phyloP scores from a whole-genome alignment of 768 basidiomycete species.

The Crassisporium funariophilum region DNA sequence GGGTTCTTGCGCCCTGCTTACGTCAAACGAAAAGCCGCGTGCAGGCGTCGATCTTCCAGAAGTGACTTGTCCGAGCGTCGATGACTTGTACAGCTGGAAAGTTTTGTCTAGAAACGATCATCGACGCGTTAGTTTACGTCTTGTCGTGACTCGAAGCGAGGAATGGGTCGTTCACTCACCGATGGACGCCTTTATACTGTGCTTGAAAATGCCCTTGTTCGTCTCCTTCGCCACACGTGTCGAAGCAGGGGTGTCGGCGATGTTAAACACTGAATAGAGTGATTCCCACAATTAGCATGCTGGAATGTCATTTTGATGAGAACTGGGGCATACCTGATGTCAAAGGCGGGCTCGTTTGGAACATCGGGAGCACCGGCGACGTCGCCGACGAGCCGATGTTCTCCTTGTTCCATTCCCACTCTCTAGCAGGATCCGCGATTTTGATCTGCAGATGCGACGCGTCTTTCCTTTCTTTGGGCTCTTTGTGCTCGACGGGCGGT shows the following conservation, averaged over 20 bases:
- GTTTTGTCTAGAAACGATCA: constrained; percentile 57
- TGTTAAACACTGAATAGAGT: constrained; percentile 21
- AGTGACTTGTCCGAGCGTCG: constrained; percentile 47
- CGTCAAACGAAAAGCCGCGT: constrained; percentile 42
- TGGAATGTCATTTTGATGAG: not conserved
- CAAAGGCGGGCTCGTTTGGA: constrained; percentile 30
- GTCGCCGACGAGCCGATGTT: constrained; percentile 25
- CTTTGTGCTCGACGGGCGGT: not conserved
- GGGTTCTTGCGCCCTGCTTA: constrained; percentile 24
- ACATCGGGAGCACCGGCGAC: constrained; percentile 29
- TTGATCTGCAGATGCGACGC: constrained; percentile 20
- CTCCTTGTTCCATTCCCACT: constrained; percentile 27
- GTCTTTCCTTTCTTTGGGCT: constrained; percentile 13
- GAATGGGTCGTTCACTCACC: constrained; percentile 43
- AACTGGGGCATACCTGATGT: constrained; percentile 26
- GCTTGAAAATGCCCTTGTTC: constrained; percentile 52
- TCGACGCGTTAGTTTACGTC: not conserved
- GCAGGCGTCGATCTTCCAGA: constrained; percentile 46
- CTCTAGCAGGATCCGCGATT: constrained; percentile 13
- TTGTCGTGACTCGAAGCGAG: not conserved
- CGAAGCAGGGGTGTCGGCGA: constrained; percentile 21
- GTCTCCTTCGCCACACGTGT: constrained; percentile 28
- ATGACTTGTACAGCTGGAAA: constrained; percentile 66
- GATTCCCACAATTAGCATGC: not conserved
- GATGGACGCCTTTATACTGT: constrained; percentile 73